These are phyloP conservation scores for Phellinidium pouzarii DNA, from an alignment of 1,284 basidiomycete genomes.

Conservation along the genomic window DNA sequence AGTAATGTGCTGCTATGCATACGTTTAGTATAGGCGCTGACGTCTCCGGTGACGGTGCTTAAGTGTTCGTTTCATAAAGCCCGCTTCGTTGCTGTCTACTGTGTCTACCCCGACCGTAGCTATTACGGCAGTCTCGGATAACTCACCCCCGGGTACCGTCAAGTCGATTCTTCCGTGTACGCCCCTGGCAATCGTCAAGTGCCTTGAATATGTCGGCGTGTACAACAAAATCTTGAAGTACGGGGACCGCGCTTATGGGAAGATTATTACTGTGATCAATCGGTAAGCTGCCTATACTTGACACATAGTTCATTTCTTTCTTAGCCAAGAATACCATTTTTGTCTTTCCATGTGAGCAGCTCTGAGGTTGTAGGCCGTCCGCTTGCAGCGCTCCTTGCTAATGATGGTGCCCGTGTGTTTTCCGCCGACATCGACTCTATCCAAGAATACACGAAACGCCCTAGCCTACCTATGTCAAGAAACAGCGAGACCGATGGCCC, in stretches of 20 bases:
- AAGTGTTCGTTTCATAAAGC: conserved; percentile 75
- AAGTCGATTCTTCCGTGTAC: conserved; percentile 97
- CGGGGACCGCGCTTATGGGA: conserved; percentile 92
- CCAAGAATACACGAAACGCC: conserved; percentile 92
- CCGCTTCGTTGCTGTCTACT: conserved; percentile 49
- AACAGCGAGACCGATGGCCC: conserved; percentile 30
- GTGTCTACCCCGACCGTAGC: conserved; percentile 26
- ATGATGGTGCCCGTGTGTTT: conserved; percentile 93
- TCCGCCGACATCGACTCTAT: conserved; percentile 92
- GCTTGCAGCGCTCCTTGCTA: conserved; percentile 87
- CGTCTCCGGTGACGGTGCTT: not conserved
- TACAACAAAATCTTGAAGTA: conserved; percentile 91
- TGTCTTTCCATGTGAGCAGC: conserved; percentile 34
- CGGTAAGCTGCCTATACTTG: conserved; percentile 48
- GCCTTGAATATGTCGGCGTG: conserved; percentile 83
- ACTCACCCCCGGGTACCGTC: conserved; percentile 73
- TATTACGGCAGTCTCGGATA: conserved; percentile 42
- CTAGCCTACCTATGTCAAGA: conserved; percentile 31
- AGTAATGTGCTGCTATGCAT: conserved; percentile 43
- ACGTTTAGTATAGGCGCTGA: conserved; percentile 7
- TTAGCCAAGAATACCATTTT: not conserved
- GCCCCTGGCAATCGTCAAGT: conserved; percentile 94
- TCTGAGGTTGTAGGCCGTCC: conserved; percentile 97
- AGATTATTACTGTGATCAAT: conserved; percentile 92
- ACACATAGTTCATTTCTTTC: not conserved